Evolutionary conservation across 2,329 filamentous ascomycete genomes (phyloP).

Genomic region (Claviceps quebecensis): DNA sequence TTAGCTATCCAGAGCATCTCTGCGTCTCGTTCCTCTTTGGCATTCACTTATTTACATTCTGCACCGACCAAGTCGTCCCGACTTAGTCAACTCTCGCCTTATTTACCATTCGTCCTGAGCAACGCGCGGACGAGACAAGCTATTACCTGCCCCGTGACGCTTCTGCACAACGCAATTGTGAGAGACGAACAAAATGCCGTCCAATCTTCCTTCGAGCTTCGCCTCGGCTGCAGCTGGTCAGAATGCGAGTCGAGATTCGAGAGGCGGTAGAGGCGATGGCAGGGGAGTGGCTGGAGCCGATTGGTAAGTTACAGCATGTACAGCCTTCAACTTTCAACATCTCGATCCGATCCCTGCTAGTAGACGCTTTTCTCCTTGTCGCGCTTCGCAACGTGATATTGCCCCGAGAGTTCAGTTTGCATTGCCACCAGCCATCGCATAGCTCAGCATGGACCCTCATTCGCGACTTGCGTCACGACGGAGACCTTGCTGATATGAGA

Average conservation of each 20-base stretch:
- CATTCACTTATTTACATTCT: neutral
- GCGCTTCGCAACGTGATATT: neutral
- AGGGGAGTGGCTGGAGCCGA: slow-evolving; percentile 48
- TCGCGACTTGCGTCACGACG: neutral
- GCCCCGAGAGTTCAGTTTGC: neutral
- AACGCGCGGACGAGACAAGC: slow-evolving; percentile 3
- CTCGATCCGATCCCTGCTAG: neutral
- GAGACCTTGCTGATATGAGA: neutral
- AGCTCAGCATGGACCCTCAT: neutral
- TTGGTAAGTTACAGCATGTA: slow-evolving; percentile 43
- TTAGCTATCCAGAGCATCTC: slow-evolving; percentile 3
- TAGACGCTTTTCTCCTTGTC: neutral
- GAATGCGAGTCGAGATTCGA: slow-evolving; percentile 45
- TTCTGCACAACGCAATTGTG: neutral
- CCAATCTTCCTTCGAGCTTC: slow-evolving; percentile 70
- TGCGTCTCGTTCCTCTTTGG: slow-evolving; percentile 1
- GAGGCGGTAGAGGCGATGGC: slow-evolving; percentile 43
- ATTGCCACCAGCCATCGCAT: neutral
- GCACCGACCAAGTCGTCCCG: neutral
- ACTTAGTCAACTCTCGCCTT: neutral
- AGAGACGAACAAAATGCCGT: slow-evolving; percentile 40
- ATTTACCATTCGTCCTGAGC: slow-evolving; percentile 1
- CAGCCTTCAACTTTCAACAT: neutral
- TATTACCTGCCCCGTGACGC: slow-evolving; percentile 1
- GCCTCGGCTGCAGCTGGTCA: slow-evolving; percentile 71